Evolutionary conservation across 2,329 filamentous ascomycete genomes (phyloP).

Genomic region (Aspergillus novoparasiticus): DNA sequence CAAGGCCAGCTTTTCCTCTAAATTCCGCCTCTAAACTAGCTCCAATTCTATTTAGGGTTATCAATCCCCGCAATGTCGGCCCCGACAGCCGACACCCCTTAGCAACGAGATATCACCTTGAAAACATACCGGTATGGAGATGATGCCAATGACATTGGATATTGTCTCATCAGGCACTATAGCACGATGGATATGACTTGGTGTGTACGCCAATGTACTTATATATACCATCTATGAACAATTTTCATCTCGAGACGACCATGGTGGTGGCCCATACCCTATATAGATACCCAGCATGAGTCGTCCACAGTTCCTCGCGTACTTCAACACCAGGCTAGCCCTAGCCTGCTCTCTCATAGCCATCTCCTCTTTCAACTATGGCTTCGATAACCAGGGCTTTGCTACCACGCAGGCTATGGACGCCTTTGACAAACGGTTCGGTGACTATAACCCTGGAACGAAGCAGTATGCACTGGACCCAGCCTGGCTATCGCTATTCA

Average conservation of each 20-base stretch:
- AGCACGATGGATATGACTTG: neutral
- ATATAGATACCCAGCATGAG: neutral
- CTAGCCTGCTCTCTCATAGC: slow-evolving; percentile 32
- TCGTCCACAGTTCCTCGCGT: neutral
- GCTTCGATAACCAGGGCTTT: slow-evolving; percentile 45
- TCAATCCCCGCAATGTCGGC: neutral
- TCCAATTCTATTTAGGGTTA: neutral
- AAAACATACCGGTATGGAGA: neutral
- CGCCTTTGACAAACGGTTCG: slow-evolving; percentile 39
- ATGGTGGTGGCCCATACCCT: too few species aligned
- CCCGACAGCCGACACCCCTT: neutral
- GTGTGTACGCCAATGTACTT: neutral
- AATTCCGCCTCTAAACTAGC: neutral
- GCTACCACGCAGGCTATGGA: slow-evolving; percentile 43
- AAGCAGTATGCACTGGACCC: slow-evolving; percentile 32
- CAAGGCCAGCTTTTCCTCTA: neutral
- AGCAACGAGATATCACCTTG: neutral
- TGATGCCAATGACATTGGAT: neutral
- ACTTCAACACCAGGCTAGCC: slow-evolving; percentile 12
- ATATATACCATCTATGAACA: neutral
- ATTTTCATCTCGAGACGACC: neutral
- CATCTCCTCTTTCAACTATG: slow-evolving; percentile 44
- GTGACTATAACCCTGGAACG: slow-evolving; percentile 25
- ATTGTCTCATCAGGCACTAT: neutral
- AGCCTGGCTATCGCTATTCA: slow-evolving; percentile 39